Evolutionary conservation across 805 yeast species (phyloP), one percentile per base, ranked within the genome.

Genomic region (Kazachstania taianensis): DNA sequence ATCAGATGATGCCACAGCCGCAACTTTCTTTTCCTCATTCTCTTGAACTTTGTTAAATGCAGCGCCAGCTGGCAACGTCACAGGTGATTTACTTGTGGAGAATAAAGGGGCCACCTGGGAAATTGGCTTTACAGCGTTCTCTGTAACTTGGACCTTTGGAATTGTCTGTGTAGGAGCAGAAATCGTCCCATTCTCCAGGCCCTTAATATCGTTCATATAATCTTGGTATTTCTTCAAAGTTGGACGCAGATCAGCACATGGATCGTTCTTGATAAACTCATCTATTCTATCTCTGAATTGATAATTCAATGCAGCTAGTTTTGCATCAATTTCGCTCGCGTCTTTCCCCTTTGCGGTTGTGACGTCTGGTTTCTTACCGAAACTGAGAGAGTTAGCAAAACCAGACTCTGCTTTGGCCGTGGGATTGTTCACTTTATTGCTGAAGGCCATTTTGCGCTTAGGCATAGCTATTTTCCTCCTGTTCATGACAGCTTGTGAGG

Each of bases 401-500:
- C 41, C 24, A 2, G 48, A 32, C 36, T 49, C 55, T 6, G 34
- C 39, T 23, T 30, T 37, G 7, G 38, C 19, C 30, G 37, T 25
- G 20, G 24, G 15, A 8, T 13, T 20, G 4, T 2, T 18, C 12
- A 22, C 9, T 15, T 24, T 29, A 14, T 26, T 23, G 13, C 35
- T 36, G 26, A 41, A 41, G 5, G 53, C 53, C 41, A 61, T 45
- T 51, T 68, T 69, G 17, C 63, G 59, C 48, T 62, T 67, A 12
- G 81, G 80, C 49, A 70, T 65, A 19, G 82, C 70, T 39, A 83
- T 81, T 62, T 75, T 80, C 49, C 96, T 67, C 38, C 62, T 68
- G 19, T 85, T 72, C 70, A 85, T 57, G 5, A 73, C 76, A 5
- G 67, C 75, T 3, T 71, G 65, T 1, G 81, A 66, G 0, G 94